Evolutionary conservation across 106 monocot species (phyloP).

Genomic region (Apostasia shenzhenica): DNA sequence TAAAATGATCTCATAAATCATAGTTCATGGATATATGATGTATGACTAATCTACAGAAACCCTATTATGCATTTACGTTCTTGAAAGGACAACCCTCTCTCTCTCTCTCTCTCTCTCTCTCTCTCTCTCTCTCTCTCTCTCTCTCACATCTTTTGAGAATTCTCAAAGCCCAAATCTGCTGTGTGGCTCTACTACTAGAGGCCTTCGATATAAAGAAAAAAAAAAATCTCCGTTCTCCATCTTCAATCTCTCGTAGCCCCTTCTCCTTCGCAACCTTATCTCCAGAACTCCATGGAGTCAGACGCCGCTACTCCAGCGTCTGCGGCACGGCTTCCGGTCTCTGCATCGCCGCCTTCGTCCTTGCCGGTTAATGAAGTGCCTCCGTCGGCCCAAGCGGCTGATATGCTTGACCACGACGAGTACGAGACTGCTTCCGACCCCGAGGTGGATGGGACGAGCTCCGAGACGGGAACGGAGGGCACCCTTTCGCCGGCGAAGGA

Average conservation of each 20-base stretch:
- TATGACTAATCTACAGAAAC: too few species aligned
- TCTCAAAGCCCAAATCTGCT: too few species aligned
- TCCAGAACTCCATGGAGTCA: slow-evolving; percentile 13
- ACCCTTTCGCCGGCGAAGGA: neutral
- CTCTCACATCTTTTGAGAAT: too few species aligned
- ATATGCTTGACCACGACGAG: slow-evolving; percentile 8
- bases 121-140: too few species aligned
- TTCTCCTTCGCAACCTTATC: neutral
- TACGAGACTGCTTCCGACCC: slow-evolving; percentile 15
- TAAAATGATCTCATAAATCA: too few species aligned
- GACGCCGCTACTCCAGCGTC: neutral
- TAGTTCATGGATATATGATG: too few species aligned
- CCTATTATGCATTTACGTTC: too few species aligned
- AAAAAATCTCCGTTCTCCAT: too few species aligned
- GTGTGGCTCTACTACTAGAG: too few species aligned
- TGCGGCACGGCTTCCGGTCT: neutral
- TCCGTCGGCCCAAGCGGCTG: neutral
- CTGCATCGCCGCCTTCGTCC: neutral
- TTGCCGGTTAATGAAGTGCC: neutral
- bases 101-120: too few species aligned
- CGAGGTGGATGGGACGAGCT: neutral
- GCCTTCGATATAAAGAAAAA: too few species aligned
- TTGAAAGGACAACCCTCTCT: too few species aligned
- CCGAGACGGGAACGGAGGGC: neutral
- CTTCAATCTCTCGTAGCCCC: neutral